Base-by-base conservation (phyloP, 768 basidiomycete genomes). In the Termitomyces sp. region DNA sequence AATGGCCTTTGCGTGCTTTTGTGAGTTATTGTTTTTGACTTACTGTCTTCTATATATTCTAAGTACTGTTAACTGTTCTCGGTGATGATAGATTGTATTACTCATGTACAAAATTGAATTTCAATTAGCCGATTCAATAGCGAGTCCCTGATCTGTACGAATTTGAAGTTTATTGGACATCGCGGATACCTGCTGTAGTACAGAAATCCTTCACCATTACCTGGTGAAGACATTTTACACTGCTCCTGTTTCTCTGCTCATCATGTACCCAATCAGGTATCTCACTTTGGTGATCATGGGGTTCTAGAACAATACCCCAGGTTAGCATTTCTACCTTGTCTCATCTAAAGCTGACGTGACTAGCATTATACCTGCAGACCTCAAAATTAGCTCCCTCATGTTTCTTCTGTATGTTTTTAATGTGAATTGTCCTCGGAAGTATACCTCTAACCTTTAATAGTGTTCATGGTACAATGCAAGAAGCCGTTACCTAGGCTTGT, bases 111-210 rank as follows among this genome's bases (percentile, higher is more conserved):
- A 41, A 10, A 2, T 5, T 56, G 12, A 14, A 38, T 9, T 12
- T 32, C 4, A 19, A 1, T 31, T 42, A 4, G n/a, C 23, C 40
- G 4, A 25, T 17, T 10, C 5, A 23, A 27, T 17, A n/a, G 40
- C 59, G 63, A 23, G 38, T 56, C 11, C 43, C 62, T 9, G 60
- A 63, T n/a, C n/a, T n/a, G n/a, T n/a, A n/a, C n/a, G n/a, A n/a
- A n/a, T n/a, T n/a, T n/a, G n/a, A n/a, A n/a, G n/a, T n/a, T n/a
- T n/a, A n/a, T n/a, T n/a, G n/a, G n/a, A n/a, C 40, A 46, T 62
- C 7, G 46, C 53, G 5, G 60, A 63, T 14, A 63, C 63, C 12
- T 59, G 58, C 17, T 62, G 58, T n/a, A 54, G 34, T 11, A 60
- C 51, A 12, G 31, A 19, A n/a, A 44, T 59, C 6, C 25, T 64